Evolutionary conservation across 805 yeast genomes (phyloP).

Genomic region (Torulaspora delbrueckii): DNA sequence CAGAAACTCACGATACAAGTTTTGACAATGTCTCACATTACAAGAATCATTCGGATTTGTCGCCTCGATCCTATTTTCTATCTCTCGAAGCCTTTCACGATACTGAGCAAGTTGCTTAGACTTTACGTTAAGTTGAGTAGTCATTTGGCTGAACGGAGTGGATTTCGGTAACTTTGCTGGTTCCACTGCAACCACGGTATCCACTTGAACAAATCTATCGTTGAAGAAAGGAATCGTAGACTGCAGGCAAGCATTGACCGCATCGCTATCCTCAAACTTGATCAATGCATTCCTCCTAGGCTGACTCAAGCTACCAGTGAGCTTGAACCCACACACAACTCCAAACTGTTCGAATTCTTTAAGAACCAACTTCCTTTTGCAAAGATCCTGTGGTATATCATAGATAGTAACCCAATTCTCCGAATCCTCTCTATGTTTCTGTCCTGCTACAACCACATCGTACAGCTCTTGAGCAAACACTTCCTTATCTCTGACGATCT

Average conservation of each 20-base stretch:
- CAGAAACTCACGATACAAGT: conserved; percentile 1
- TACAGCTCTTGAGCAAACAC: conserved; percentile 1
- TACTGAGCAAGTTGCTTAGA: background rate
- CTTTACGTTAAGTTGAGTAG: conserved; percentile 2
- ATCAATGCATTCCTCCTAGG: conserved; percentile 6
- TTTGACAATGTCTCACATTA: conserved; percentile 1
- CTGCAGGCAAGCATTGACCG: conserved; percentile 12
- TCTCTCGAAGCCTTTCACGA: background rate
- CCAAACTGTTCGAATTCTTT: conserved; percentile 13
- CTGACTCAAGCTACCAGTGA: conserved; percentile 2
- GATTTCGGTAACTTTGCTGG: background rate
- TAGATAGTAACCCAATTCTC: conserved; percentile 3
- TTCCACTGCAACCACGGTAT: background rate
- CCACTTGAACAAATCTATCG: conserved; percentile 14
- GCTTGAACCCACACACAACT: conserved; percentile 2
- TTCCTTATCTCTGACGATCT: conserved; percentile 1
- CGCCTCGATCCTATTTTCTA: conserved; percentile 3
- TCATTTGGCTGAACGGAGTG: conserved; percentile 2
- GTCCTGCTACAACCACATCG: background rate
- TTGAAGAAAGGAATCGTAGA: conserved; percentile 12
- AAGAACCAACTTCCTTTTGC: background rate
- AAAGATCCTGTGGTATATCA: conserved; percentile 1
- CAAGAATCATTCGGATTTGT: background rate
- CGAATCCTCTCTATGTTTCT: background rate
- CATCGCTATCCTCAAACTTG: conserved; percentile 3